phyloP scores from a whole-genome alignment of 2,329 filamentous ascomycete genomes.

The Aspergillus persii region DNA sequence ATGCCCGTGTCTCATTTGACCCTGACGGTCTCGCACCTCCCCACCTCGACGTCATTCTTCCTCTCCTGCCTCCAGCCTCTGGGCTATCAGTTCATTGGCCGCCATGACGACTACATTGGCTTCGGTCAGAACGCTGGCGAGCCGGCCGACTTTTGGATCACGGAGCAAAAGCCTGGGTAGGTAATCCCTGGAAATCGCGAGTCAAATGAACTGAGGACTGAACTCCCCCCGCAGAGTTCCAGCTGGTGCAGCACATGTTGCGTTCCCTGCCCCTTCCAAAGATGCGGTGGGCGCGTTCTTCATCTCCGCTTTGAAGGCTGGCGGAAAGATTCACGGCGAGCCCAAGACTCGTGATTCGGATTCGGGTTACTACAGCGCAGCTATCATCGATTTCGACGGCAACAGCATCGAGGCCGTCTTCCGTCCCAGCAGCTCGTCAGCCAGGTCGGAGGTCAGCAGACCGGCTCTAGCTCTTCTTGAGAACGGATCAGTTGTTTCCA shows the following conservation, averaged over 20 bases:
- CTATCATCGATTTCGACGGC: slow-evolving; percentile 73
- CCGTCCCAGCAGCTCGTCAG: slow-evolving; percentile 34
- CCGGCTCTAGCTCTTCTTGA: slow-evolving; percentile 37
- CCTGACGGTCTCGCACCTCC: slow-evolving; percentile 71
- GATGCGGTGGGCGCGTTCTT: slow-evolving; percentile 71
- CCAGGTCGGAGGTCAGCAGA: slow-evolving; percentile 28
- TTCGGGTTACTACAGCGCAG: slow-evolving; percentile 60
- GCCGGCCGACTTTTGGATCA: slow-evolving; percentile 62
- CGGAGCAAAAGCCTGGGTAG: slow-evolving; percentile 59
- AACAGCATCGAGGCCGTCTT: slow-evolving; percentile 80
- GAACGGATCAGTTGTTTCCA: slow-evolving; percentile 39
- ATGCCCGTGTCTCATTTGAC: slow-evolving; percentile 65
- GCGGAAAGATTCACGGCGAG: slow-evolving; percentile 58
- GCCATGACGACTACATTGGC: slow-evolving; percentile 60
- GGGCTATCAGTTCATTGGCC: slow-evolving; percentile 68
- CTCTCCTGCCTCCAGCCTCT: slow-evolving; percentile 74
- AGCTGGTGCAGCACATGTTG: slow-evolving; percentile 58
- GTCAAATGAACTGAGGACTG: slow-evolving; percentile 5
- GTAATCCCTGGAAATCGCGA: slow-evolving; percentile 16
- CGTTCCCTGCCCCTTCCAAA: slow-evolving; percentile 66
- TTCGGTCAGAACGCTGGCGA: slow-evolving; percentile 56
- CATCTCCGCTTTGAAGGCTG: slow-evolving; percentile 64
- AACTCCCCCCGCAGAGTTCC: slow-evolving; percentile 37
- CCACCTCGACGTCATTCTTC: slow-evolving; percentile 80
- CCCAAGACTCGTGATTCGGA: slow-evolving; percentile 54